A percentile compares a stretch with the other conserved stretches of the same genome.
Conservation (phyloP, 1,284 basidiomycete species). For the Apiotrichum mycotoxinovorans region DNA sequence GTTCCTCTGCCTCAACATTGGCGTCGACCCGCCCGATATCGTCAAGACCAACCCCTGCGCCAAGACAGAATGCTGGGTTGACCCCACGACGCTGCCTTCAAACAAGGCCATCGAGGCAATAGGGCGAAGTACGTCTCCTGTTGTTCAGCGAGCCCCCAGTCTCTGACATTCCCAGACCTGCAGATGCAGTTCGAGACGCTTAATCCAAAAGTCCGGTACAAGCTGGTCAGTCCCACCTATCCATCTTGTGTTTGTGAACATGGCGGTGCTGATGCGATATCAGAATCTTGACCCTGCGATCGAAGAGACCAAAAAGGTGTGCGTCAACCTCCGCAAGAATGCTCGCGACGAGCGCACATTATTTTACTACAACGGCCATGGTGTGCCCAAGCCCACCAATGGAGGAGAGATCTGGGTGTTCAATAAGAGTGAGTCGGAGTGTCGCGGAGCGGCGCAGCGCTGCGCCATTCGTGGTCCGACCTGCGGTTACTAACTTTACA, state of each 20-base stretch:
- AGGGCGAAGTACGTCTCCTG: conserved; percentile 38
- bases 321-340: conserved; percentile 75
- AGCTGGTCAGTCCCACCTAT: conserved; percentile 55
- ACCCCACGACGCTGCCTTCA: conserved; percentile 82
- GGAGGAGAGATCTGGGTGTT: conserved; percentile 99
- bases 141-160: neutral
- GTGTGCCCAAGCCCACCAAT: conserved; percentile 92
- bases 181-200: conserved; percentile 96
- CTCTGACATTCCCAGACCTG: conserved; percentile 55
- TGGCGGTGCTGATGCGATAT: conserved; percentile 18
- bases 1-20: conserved; percentile 95
- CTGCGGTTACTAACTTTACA: conserved; percentile 17
- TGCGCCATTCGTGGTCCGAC: neutral
- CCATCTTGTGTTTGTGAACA: neutral
- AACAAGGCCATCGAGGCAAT: conserved; percentile 67
- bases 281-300: conserved; percentile 87
- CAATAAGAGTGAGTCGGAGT: conserved; percentile 62
- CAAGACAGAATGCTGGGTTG: conserved; percentile 94
- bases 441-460: neutral
- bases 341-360: conserved; percentile 92
- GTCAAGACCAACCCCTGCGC: conserved; percentile 97
- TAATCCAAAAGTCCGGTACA: conserved; percentile 77
- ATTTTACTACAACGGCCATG: conserved; percentile 98
- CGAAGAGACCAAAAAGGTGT: conserved; percentile 89
- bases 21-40: conserved; percentile 94